A percentile compares a stretch with the other conserved stretches of the same genome.
phyloP scores from a whole-genome alignment of 2,329 filamentous ascomycete genomes.

The Talaromyces atroroseus region DNA sequence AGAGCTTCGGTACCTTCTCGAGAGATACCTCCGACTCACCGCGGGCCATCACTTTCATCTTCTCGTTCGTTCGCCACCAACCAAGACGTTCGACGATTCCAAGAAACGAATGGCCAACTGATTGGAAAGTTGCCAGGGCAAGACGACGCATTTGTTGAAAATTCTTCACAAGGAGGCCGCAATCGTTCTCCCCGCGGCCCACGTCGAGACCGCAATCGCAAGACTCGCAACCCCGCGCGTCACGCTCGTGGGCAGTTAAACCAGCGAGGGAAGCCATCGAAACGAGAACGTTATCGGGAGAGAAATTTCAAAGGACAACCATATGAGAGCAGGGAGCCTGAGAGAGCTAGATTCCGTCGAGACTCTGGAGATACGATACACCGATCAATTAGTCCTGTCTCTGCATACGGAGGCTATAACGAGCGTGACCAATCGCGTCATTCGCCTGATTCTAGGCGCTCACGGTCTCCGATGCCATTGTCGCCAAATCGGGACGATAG shows the following conservation, averaged over 20 bases:
- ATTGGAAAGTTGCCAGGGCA: constrained; percentile 23
- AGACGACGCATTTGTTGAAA: constrained; percentile 28
- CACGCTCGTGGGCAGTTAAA: constrained; percentile 34
- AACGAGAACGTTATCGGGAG: constrained; percentile 25
- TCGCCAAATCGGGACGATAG: constrained; percentile 18
- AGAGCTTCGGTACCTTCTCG: constrained; percentile 12
- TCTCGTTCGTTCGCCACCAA: constrained; percentile 14
- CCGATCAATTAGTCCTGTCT: constrained; percentile 24
- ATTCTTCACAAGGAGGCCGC: constrained; percentile 34
- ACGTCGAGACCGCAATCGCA: constrained; percentile 22
- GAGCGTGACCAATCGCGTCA: constrained; percentile 32
- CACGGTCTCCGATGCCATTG: constrained; percentile 26
- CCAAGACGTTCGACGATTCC: constrained; percentile 19
- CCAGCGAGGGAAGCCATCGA: constrained; percentile 31
- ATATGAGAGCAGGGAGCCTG: constrained; percentile 29
- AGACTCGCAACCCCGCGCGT: constrained; percentile 23
- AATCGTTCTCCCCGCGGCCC: constrained; percentile 34
- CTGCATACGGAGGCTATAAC: constrained; percentile 23
- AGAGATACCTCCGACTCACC: constrained; percentile 7
- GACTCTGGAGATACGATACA: constrained; percentile 3
- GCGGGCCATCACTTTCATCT: constrained; percentile 19
- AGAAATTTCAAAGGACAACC: constrained; percentile 21
- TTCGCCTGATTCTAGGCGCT: constrained; percentile 27
- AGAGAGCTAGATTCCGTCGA: constrained; percentile 24
- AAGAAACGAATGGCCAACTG: constrained; percentile 15